phyloP scores from a whole-genome alignment of 1,284 basidiomycete genomes.

The Mycosarcoma mackinlayi region DNA sequence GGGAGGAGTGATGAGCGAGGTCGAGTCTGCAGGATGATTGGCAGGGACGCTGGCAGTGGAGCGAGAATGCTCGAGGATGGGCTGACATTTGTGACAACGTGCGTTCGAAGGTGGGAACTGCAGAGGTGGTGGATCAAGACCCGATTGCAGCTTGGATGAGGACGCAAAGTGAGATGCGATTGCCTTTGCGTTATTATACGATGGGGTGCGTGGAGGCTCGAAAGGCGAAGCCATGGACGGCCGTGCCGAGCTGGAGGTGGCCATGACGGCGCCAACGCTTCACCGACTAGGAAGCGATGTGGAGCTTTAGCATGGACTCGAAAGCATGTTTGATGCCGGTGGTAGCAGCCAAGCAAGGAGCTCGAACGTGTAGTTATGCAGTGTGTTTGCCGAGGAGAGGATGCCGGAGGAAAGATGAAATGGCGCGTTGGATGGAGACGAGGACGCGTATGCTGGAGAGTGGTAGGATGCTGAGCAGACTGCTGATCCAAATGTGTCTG shows the following conservation, averaged over 20 bases:
- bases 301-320: background rate
- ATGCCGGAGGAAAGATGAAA: too few species aligned
- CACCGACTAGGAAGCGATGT: background rate
- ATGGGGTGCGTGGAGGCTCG: constrained; percentile 13
- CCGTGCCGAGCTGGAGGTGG: constrained; percentile 1
- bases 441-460: too few species aligned
- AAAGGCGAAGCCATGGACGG: constrained; percentile 1
- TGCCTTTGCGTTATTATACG: background rate
- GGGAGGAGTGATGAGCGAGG: constrained; percentile 16
- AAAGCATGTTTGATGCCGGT: constrained; percentile 1
- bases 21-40: constrained; percentile 15
- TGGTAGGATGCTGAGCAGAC: too few species aligned
- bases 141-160: constrained; percentile 1
- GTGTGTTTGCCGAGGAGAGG: background rate
- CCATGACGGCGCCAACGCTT: constrained; percentile 8
- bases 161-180: constrained; percentile 7
- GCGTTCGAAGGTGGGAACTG: constrained; percentile 27
- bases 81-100: constrained; percentile 35
- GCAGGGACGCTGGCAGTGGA: constrained; percentile 16
- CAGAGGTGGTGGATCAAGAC: background rate
- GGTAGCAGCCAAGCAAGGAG: background rate
- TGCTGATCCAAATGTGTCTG: too few species aligned
- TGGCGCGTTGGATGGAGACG: too few species aligned
- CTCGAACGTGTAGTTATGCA: background rate
- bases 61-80: constrained; percentile 22